These are phyloP conservation scores for Halophytophthora batemanensis DNA, from an alignment of 352 stramenopile species.

Conservation along the genomic window DNA sequence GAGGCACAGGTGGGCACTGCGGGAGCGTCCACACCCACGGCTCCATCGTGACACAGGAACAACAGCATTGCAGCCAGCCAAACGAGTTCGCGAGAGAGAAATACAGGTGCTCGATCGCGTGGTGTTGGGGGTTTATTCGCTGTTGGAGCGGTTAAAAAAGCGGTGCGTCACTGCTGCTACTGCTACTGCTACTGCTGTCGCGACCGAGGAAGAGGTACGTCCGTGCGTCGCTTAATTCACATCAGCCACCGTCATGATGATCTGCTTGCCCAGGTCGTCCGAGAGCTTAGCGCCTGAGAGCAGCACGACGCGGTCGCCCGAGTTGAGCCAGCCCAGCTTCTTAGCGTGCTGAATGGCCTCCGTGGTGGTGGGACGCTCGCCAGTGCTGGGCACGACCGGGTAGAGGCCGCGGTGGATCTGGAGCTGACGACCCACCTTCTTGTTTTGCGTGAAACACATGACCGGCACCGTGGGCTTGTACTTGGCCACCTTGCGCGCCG, in stretches of 20 bases:
- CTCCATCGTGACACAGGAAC: too few species aligned
- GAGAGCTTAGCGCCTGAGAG: slow-evolving; percentile 79
- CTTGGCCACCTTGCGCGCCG: slow-evolving; percentile 83
- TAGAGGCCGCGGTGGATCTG: slow-evolving; percentile 88
- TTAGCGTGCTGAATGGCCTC: slow-evolving; percentile 89
- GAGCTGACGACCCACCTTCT: slow-evolving; percentile 90
- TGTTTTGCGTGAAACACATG: slow-evolving; percentile 85
- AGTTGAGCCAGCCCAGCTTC: slow-evolving; percentile 89
- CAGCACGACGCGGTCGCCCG: slow-evolving; percentile 89
- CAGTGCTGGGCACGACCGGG: slow-evolving; percentile 61
- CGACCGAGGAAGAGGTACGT: neutral
- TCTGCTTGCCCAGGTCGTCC: slow-evolving; percentile 78
- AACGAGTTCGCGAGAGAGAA: too few species aligned
- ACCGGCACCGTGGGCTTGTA: slow-evolving; percentile 91
- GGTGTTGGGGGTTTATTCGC: too few species aligned
- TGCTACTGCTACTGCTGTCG: too few species aligned
- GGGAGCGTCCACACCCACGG: neutral
- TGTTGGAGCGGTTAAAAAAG: neutral
- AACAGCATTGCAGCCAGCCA: too few species aligned
- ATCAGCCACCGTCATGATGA: slow-evolving; percentile 78
- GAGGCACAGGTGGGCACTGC: slow-evolving; percentile 2
- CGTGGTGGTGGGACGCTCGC: slow-evolving; percentile 58
- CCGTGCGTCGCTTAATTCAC: slow-evolving; percentile 45
- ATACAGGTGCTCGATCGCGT: too few species aligned
- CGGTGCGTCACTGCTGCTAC: too few species aligned